Evolutionary conservation across 2,329 filamentous ascomycete species (phyloP).

Genomic region (Exophiala bonariae): DNA sequence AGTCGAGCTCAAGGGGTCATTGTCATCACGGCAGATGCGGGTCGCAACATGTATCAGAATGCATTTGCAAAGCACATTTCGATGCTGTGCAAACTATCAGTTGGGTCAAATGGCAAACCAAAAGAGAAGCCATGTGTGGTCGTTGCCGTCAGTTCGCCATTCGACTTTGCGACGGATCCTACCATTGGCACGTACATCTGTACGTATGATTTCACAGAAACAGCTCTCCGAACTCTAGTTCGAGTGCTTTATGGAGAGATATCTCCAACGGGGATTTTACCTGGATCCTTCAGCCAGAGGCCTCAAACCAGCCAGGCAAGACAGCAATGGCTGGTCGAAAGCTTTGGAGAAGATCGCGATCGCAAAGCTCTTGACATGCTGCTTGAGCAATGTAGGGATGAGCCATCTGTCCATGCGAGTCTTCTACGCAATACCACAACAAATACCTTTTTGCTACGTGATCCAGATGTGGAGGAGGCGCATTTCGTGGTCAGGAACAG

Average conservation of each 20-base stretch:
- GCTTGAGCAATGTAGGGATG: constrained; percentile 68
- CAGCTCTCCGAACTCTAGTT: constrained; percentile 80
- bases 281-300: constrained; percentile 79
- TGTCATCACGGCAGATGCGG: constrained; percentile 89
- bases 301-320: constrained; percentile 72
- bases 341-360: constrained; percentile 79
- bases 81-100: constrained; percentile 72
- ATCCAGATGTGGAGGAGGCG: constrained; percentile 70
- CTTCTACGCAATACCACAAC: constrained; percentile 65
- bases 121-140: constrained; percentile 82
- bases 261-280: constrained; percentile 55
- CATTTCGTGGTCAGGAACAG: constrained; percentile 95
- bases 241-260: constrained; percentile 79
- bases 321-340: constrained; percentile 92
- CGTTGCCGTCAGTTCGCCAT: constrained; percentile 90
- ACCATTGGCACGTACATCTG: constrained; percentile 90
- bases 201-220: constrained; percentile 95
- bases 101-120: constrained; percentile 38
- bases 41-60: constrained; percentile 88
- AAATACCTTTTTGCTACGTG: constrained; percentile 72
- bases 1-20: constrained; percentile 85
- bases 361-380: constrained; percentile 71
- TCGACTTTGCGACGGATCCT: constrained; percentile 93
- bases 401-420: constrained; percentile 36
- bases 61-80: constrained; percentile 95